phyloP scores from a whole-genome alignment of 2,329 filamentous ascomycete genomes.

The Monilinia polystroma region DNA sequence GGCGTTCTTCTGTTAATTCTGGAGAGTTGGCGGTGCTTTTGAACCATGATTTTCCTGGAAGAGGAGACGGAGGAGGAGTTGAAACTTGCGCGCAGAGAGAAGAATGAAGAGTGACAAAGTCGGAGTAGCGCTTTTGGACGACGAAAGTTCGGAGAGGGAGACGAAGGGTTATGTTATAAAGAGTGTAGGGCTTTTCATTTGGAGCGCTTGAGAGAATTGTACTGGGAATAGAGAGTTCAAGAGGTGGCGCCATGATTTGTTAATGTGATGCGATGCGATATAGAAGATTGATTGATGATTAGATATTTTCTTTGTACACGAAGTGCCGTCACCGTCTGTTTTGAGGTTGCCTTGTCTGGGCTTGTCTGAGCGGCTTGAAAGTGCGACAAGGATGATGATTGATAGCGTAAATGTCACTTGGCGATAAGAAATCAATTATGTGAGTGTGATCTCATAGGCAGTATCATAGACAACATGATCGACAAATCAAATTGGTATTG shows the following conservation, averaged over 20 bases:
- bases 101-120: conserved; percentile 68
- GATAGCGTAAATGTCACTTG: conserved; percentile 19
- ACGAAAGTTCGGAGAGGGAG: conserved; percentile 74
- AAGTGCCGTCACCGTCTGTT: conserved; percentile 4
- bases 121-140: conserved; percentile 78
- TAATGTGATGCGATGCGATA: neutral
- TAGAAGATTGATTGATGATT: conserved; percentile 10
- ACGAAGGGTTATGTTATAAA: conserved; percentile 76
- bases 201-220: conserved; percentile 55
- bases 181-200: conserved; percentile 61
- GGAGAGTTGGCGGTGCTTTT: conserved; percentile 68
- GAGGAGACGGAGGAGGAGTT: conserved; percentile 61
- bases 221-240: conserved; percentile 67
- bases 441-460: neutral
- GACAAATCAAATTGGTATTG: conserved; percentile 20
- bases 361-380: neutral
- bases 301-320: conserved; percentile 5
- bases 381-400: conserved; percentile 19
- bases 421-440: conserved; percentile 18
- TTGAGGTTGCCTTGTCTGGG: conserved; percentile 17
- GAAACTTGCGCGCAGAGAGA: conserved; percentile 60
- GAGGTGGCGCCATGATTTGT: conserved; percentile 59
- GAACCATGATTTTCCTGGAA: conserved; percentile 77
- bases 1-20: conserved; percentile 69
- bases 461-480: neutral